Evolutionary conservation across 2,329 filamentous ascomycete species (phyloP).

Genomic region (Beauveria sp.): DNA sequence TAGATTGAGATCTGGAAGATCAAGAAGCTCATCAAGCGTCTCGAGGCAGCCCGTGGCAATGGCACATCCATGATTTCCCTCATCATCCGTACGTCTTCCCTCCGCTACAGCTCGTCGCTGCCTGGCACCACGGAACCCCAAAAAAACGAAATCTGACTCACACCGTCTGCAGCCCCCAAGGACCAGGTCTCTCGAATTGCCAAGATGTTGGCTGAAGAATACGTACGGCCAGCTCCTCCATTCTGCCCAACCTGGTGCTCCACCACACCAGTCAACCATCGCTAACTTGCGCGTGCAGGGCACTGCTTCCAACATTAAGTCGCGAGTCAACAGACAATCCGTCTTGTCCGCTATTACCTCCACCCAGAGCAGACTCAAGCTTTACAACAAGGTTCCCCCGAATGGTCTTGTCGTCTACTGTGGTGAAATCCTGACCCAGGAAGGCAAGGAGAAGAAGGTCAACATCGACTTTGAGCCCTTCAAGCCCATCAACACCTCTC

Average conservation of each 20-base stretch:
- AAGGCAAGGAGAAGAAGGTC: conserved; percentile 99
- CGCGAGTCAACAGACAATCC: conserved; percentile 95
- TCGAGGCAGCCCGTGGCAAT: conserved; percentile 95
- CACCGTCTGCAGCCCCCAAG: conserved; percentile 65
- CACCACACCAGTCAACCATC: conserved; percentile 3
- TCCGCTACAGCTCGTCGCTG: not conserved
- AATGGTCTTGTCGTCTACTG: conserved; percentile 98
- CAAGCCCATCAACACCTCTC: conserved; percentile 99
- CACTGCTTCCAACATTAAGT: conserved; percentile 99
- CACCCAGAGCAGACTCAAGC: conserved; percentile 96
- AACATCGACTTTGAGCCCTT: conserved; percentile 99
- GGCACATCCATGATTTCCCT: conserved; percentile 99
- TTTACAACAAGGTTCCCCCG: conserved; percentile 97
- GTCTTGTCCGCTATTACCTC: conserved; percentile 97
- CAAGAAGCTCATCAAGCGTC: conserved; percentile 98
- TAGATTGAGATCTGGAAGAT: conserved; percentile 88
- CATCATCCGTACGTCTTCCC: conserved; percentile 75
- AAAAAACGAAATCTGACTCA: conserved; percentile 2
- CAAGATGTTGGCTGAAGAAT: conserved; percentile 99
- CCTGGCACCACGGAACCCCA: not conserved
- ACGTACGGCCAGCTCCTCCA: conserved; percentile 49
- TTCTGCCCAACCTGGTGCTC: not conserved
- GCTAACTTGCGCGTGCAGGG: conserved; percentile 47
- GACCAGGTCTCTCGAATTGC: conserved; percentile 92
- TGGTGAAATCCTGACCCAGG: conserved; percentile 98